phyloP scores from a whole-genome alignment of 306 rosid species.

The Glycine latifolia region DNA sequence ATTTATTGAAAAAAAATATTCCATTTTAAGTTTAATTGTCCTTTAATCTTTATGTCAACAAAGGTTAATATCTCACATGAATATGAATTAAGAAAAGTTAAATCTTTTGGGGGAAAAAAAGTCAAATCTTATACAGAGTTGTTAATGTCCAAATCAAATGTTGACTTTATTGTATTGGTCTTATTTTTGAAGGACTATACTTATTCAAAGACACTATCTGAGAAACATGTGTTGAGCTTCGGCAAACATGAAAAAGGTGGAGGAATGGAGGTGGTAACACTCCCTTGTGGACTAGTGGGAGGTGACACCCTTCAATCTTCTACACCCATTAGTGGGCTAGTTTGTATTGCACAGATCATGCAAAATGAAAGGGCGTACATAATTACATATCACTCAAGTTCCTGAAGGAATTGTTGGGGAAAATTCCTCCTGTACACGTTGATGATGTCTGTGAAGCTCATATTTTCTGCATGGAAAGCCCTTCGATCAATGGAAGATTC shows the following conservation, averaged over 20 bases:
- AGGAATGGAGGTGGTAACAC: slow-evolving; percentile 60
- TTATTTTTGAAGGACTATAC: slow-evolving; percentile 41
- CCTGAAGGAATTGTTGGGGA: slow-evolving; percentile 31
- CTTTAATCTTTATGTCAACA: too few species aligned
- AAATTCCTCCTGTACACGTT: slow-evolving; percentile 55
- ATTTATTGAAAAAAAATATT: too few species aligned
- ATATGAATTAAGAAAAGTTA: too few species aligned
- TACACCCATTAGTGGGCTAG: neutral
- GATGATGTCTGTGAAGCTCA: slow-evolving; percentile 65
- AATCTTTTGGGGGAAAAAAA: too few species aligned
- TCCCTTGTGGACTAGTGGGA: slow-evolving; percentile 60
- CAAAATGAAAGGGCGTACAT: neutral
- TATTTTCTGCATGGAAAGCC: slow-evolving; percentile 59
- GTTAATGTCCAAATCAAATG: too few species aligned
- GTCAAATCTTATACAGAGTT: too few species aligned
- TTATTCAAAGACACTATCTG: slow-evolving; percentile 56
- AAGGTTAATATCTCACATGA: too few species aligned
- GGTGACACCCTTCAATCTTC: slow-evolving; percentile 47
- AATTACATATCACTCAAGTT: slow-evolving; percentile 1
- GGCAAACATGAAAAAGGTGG: neutral
- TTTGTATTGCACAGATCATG: slow-evolving; percentile 39
- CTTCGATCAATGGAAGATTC: slow-evolving; percentile 60
- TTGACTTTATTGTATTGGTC: too few species aligned
- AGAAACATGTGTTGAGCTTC: slow-evolving; percentile 52
- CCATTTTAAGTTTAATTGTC: too few species aligned